Conservation (phyloP, 108 stramenopile genomes). For the Nitzschia sp. region DNA sequence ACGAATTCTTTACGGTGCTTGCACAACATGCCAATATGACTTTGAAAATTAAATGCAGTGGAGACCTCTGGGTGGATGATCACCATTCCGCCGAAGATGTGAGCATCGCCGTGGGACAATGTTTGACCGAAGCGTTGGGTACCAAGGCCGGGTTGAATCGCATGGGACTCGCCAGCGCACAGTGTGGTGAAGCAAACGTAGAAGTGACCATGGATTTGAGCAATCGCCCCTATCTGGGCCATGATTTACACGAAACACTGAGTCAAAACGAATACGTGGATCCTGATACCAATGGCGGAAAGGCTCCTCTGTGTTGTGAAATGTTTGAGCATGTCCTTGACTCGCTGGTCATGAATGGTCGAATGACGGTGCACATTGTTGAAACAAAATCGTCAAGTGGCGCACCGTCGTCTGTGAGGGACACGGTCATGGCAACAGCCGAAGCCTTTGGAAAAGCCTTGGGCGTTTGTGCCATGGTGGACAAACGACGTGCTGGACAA, state of each 20-base stretch:
- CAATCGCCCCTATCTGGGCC: slow-evolving; percentile 80
- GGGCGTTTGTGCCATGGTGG: slow-evolving; percentile 74
- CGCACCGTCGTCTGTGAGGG: slow-evolving; percentile 32
- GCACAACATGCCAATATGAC: slow-evolving; percentile 72
- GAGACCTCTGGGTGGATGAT: slow-evolving; percentile 95
- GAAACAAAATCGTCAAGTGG: slow-evolving; percentile 14
- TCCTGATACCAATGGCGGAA: slow-evolving; percentile 23
- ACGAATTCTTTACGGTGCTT: slow-evolving; percentile 74
- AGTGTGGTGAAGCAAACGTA: slow-evolving; percentile 46
- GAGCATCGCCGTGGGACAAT: slow-evolving; percentile 90
- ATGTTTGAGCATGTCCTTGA: slow-evolving; percentile 94
- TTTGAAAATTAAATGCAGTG: slow-evolving; percentile 69
- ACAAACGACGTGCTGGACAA: slow-evolving; percentile 72
- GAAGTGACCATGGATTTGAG: slow-evolving; percentile 86
- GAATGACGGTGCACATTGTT: slow-evolving; percentile 91
- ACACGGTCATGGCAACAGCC: slow-evolving; percentile 61
- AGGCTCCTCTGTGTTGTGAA: slow-evolving; percentile 67
- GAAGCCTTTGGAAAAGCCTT: slow-evolving; percentile 73
- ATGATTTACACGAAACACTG: slow-evolving; percentile 55
- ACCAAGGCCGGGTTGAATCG: slow-evolving; percentile 88
- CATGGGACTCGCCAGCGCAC: slow-evolving; percentile 71
- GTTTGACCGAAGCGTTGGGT: slow-evolving; percentile 80
- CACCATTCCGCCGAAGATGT: slow-evolving; percentile 98
- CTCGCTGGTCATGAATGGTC: slow-evolving; percentile 85
- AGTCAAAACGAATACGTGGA: slow-evolving; percentile 39